Evolutionary conservation across 306 rosid species (phyloP).

Genomic region (Acacia acuminata): DNA sequence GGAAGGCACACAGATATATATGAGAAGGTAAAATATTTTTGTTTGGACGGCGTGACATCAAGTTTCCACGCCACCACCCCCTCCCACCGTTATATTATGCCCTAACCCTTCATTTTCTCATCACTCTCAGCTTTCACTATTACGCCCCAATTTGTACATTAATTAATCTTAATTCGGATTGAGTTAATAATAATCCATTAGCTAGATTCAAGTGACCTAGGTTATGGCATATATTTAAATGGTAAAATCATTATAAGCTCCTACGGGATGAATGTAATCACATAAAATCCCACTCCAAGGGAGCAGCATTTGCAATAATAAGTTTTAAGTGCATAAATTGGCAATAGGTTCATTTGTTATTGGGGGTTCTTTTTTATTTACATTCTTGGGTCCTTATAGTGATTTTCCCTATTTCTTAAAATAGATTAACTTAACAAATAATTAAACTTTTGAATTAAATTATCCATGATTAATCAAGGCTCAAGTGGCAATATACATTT

Average conservation of each 20-base stretch:
- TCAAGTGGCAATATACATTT: not conserved
- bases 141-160: not conserved
- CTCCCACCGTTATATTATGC: not conserved
- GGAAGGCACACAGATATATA: conserved; percentile 67
- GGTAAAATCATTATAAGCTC: too few relatives aligned
- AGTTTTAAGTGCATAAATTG: too few relatives aligned
- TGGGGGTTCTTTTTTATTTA: too few relatives aligned
- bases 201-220: not conserved
- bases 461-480: not conserved
- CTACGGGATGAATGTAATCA: too few relatives aligned
- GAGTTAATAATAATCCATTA: not conserved
- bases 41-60: conserved; percentile 96
- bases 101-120: not conserved
- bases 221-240: too few relatives aligned
- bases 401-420: too few relatives aligned
- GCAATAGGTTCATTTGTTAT: too few relatives aligned
- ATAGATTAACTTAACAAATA: not conserved
- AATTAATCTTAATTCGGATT: not conserved
- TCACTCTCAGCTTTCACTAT: not conserved
- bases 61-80: conserved; percentile 42
- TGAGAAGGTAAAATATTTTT: conserved; percentile 43
- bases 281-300: too few relatives aligned
- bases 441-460: not conserved
- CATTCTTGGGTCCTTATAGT: too few relatives aligned
- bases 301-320: too few relatives aligned